Evolutionary conservation across 164 flowering plant species (phyloP), one percentile per base, ranked within the genome.

Genomic region (Magnolia sinica): DNA sequence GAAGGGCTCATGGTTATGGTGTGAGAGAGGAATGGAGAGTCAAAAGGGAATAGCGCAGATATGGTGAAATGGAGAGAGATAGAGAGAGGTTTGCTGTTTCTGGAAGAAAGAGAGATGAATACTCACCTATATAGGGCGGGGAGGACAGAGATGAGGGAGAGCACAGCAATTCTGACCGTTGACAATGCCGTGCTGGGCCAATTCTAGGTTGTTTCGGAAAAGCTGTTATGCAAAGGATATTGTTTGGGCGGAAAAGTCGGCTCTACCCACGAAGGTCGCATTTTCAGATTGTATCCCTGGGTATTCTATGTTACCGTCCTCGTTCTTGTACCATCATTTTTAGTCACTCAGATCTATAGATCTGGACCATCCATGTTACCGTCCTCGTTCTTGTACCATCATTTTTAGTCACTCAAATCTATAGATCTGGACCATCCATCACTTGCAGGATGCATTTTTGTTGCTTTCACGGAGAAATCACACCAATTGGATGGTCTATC

Each of bases 1-100:
- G 77, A 55, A 20, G 77, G 72, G 72, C 77, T 75, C 77, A 75
- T 75, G n/a, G 52, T 20, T 29, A 50, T 50, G 50, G 73, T 23
- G 37, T 18, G 45, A 19, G 16, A 19, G 52, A 70, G 23, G 55
- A 49, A 70, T 13, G 14, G 24, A 45, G 8, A 49, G 55, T 1
- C 3, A 70, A 20, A 70, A 8, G n/a, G n/a, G 49, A n/a, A n/a
- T 9, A 8, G 8, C 14, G 9, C 18, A 50, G 73, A 24, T 58
- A 49, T 19, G n/a, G 22, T 49, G 71, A 29, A 13, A 5, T 49
- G 49, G 37, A 10, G 16, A 18, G 19, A 68, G 11, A 24, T 1
- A 18, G 19, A 68, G 27, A 64, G 68, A 22, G 67, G 16, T 10
- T 59, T 59, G 5, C n/a, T 59, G 64, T 19, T 7, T 13, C n/a